Evolutionary conservation across 2,329 filamentous ascomycete genomes (phyloP).

Genomic region (Fusarium euwallaceae): DNA sequence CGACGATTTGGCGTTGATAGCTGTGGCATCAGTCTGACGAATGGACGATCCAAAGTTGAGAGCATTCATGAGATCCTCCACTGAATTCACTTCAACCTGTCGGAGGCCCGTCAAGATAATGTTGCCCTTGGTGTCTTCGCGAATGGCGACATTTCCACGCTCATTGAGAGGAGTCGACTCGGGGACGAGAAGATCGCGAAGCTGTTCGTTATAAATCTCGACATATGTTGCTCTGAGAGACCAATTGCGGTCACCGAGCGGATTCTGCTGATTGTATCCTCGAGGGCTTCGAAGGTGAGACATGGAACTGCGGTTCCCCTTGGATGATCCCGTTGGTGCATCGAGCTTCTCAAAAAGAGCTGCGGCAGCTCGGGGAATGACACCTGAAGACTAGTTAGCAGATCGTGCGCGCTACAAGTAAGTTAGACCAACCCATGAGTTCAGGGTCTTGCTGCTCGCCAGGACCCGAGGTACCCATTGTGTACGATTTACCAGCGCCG

Average conservation of each 20-base stretch:
- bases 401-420: constrained; percentile 8
- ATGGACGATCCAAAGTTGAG: constrained; percentile 94
- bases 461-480: constrained; percentile 96
- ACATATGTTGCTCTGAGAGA: constrained; percentile 94
- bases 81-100: constrained; percentile 89
- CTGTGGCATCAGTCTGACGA: constrained; percentile 95
- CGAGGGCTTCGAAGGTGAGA: constrained; percentile 85
- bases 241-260: constrained; percentile 82
- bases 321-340: constrained; percentile 58
- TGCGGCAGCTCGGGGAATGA: constrained; percentile 92
- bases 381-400: constrained; percentile 67
- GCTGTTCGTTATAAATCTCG: constrained; percentile 97
- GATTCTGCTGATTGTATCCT: constrained; percentile 69
- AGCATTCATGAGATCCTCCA: constrained; percentile 89
- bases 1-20: constrained; percentile 97
- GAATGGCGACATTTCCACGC: constrained; percentile 85
- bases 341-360: constrained; percentile 91
- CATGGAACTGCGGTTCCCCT: constrained; percentile 73
- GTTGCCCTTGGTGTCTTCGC: constrained; percentile 93
- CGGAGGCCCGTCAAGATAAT: constrained; percentile 93
- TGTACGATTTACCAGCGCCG: constrained; percentile 97
- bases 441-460: constrained; percentile 78
- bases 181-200: constrained; percentile 88
- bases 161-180: constrained; percentile 79
- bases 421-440: constrained; percentile 77